Conservation (phyloP, 1,284 basidiomycete genomes). For the Boletellus dicymbophilus region DNA sequence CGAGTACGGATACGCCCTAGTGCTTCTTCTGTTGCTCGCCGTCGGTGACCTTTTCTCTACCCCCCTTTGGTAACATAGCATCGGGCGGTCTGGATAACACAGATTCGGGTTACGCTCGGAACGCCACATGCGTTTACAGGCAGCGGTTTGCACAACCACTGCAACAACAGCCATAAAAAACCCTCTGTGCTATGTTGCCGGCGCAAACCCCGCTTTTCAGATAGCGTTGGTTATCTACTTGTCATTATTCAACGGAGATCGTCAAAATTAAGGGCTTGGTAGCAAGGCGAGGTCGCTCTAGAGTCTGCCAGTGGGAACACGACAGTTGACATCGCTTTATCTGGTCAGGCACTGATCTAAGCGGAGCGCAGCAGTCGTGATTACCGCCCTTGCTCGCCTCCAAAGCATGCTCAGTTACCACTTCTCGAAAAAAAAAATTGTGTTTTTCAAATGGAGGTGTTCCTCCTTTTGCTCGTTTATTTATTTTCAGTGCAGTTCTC, state of each 20-base stretch:
- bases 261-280: slow-evolving; percentile 29
- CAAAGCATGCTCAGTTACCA: slow-evolving; percentile 24
- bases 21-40: slow-evolving; percentile 22
- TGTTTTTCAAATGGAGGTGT: slow-evolving; percentile 7
- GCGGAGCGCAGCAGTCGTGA: slow-evolving; percentile 25
- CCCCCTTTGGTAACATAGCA: slow-evolving; percentile 6
- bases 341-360: slow-evolving; percentile 33
- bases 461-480: slow-evolving; percentile 2
- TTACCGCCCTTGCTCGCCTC: slow-evolving; percentile 24
- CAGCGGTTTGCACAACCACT: too few relatives aligned
- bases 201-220: slow-evolving; percentile 8
- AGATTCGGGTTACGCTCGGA: slow-evolving; percentile 17
- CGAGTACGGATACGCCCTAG: slow-evolving; percentile 25
- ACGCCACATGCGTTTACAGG: too few relatives aligned
- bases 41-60: slow-evolving; percentile 26
- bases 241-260: slow-evolving; percentile 17
- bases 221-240: slow-evolving; percentile 16
- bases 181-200: background rate
- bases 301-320: slow-evolving; percentile 23
- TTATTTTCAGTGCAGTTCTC: slow-evolving; percentile 18
- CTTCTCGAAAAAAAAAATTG: slow-evolving; percentile 17
- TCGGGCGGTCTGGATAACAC: slow-evolving; percentile 8
- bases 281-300: slow-evolving; percentile 7
- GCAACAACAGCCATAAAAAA: too few relatives aligned
- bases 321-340: slow-evolving; percentile 23